These are phyloP conservation scores for Kickxella alabastrina DNA, from an alignment of 192 early-diverging fungal genomes.

Conservation along the genomic window DNA sequence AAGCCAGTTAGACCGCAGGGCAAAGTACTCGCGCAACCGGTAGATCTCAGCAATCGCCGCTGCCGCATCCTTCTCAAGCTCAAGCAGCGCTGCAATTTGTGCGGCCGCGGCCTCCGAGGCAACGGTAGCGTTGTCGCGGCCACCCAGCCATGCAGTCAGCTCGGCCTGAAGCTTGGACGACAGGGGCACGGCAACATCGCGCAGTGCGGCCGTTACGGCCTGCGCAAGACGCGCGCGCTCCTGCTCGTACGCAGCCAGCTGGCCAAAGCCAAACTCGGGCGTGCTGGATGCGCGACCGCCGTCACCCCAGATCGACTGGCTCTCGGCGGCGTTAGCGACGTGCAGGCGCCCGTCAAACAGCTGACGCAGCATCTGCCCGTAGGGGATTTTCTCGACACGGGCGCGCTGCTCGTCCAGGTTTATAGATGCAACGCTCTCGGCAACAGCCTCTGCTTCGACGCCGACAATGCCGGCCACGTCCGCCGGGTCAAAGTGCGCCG, in stretches of 20 bases:
- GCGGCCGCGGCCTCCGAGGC: constrained; percentile 53
- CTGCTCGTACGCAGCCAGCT: constrained; percentile 63
- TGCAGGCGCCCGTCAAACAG: constrained; percentile 71
- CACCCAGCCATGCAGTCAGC: constrained; percentile 66
- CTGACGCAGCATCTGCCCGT: constrained; percentile 75
- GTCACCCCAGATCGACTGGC: constrained; percentile 68
- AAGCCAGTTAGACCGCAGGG: constrained; percentile 76
- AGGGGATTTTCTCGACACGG: constrained; percentile 67
- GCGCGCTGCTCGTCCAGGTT: constrained; percentile 25
- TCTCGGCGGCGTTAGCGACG: constrained; percentile 73
- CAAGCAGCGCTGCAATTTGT: constrained; percentile 48
- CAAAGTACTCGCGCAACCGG: constrained; percentile 36
- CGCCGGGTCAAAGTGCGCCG: constrained; percentile 43
- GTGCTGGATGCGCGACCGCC: constrained; percentile 53
- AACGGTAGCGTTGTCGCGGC: constrained; percentile 54
- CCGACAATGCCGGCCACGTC: constrained; percentile 20
- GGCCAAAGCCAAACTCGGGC: constrained; percentile 87
- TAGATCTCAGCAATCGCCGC: constrained; percentile 24
- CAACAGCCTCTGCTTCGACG: not conserved
- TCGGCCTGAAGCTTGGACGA: constrained; percentile 55
- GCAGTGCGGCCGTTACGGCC: constrained; percentile 56
- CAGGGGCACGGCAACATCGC: constrained; percentile 52
- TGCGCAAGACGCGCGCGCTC: constrained; percentile 64
- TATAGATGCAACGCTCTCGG: constrained; percentile 19
- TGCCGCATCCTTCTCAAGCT: constrained; percentile 21